These are phyloP conservation scores for Termitomyces sp. DNA, from an alignment of 768 basidiomycete genomes.

Conservation along the genomic window DNA sequence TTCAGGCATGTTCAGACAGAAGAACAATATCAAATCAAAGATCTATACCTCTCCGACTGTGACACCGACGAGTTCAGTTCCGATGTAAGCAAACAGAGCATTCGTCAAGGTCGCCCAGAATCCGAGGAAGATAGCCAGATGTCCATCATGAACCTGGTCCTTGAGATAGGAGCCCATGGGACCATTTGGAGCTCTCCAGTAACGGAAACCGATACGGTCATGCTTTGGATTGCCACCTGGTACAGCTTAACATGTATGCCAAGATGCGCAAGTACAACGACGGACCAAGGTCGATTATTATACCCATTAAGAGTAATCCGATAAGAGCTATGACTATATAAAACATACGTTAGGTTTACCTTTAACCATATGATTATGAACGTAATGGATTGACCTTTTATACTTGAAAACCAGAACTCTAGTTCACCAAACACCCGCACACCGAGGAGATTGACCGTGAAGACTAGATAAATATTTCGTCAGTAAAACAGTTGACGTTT, in stretches of 20 bases:
- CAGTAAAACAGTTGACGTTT: not conserved
- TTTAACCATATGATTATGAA: not conserved
- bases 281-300: conserved; percentile 61
- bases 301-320: conserved; percentile 51
- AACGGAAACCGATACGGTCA: conserved; percentile 45
- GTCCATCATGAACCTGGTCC: conserved; percentile 41
- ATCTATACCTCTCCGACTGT: conserved; percentile 40
- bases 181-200: conserved; percentile 44
- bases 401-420: conserved; percentile 69
- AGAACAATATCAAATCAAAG: not conserved
- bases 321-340: conserved; percentile 36
- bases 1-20: conserved; percentile 3
- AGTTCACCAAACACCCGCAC: conserved; percentile 66
- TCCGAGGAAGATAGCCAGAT: conserved; percentile 55
- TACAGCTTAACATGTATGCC: conserved; percentile 6
- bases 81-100: conserved; percentile 68
- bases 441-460: conserved; percentile 53
- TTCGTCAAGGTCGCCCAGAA: conserved; percentile 72
- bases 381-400: conserved; percentile 44
- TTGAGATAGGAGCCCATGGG: conserved; percentile 54
- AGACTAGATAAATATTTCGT: conserved; percentile 33
- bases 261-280: conserved; percentile 5
- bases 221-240: conserved; percentile 43
- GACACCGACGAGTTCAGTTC: conserved; percentile 76
- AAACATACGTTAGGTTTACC: not conserved